Base-by-base conservation (phyloP, 75 land plant genomes). In the Isoetes taiwanensis region DNA sequence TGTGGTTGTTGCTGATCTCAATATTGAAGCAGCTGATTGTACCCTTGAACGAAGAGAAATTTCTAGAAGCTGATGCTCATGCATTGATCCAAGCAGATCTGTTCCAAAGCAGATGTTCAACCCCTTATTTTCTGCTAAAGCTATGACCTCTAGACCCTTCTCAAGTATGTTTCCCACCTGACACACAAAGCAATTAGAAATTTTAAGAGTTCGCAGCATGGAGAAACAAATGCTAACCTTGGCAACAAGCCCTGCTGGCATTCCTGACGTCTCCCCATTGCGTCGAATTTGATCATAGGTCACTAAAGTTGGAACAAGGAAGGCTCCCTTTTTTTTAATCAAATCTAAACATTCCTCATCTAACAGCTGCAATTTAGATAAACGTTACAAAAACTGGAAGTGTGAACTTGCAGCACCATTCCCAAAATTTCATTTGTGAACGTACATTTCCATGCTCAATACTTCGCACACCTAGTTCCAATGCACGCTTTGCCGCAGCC, bases 401-500 rank as follows among this genome's bases (percentile, higher is more conserved):
- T 12, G 52, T 28, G 31, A 5, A 19, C 32, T n/a, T 27, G 31
- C 56, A 4, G n/a, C n/a, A n/a, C n/a, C n/a, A n/a, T n/a, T n/a
- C n/a, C n/a, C n/a, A n/a, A n/a, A n/a, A n/a, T n/a, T n/a, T n/a
- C n/a, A n/a, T n/a, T 11, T 37, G 1, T 21, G 11, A 16, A 48
- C 52, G 4, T 17, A 59, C 69, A 53, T 69, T 69, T 39, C 72
- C 72, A 62, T 69, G 72, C 39, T 69, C 72, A 21, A 69, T 69
- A 52, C 70, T 55, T 21, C 66, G 72, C 10, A 69, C 67, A 3
- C 72, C 72, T 1, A 62, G 31, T 34, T 69, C 53, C 59, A 69
- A 48, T 34, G 41, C 57, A 21, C 67, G 65, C 52, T 62, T 69
- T 19, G 57, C 37, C 17, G 72, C 66, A 3, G 50, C 28, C 17